These are phyloP conservation scores for Suillus spraguei DNA, from an alignment of 768 basidiomycete genomes.

Conservation along the genomic window DNA sequence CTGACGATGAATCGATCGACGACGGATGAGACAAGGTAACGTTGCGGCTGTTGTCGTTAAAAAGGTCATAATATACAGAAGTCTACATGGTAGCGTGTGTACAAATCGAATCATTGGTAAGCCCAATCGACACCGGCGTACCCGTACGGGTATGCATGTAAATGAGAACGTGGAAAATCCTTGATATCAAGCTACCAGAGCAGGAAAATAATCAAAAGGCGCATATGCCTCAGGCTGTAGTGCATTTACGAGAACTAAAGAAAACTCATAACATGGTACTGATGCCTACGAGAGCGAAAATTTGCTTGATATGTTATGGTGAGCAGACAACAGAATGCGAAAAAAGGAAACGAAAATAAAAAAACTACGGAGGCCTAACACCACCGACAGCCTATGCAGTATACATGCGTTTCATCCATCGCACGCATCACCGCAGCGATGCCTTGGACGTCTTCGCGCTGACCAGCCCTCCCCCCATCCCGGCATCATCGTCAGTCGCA, in stretches of 20 bases:
- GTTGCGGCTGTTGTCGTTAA: too few species aligned
- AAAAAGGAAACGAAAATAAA: neutral
- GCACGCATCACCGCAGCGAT: slow-evolving; percentile 16
- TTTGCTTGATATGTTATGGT: slow-evolving; percentile 6
- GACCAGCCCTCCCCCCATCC: slow-evolving; percentile 10
- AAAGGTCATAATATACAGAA: too few species aligned
- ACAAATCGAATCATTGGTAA: too few species aligned
- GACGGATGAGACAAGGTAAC: too few species aligned
- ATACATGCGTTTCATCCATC: neutral
- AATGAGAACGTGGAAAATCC: neutral
- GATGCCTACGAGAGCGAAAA: slow-evolving; percentile 2
- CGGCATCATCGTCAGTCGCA: slow-evolving; percentile 17
- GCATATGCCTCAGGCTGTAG: neutral
- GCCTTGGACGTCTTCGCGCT: slow-evolving; percentile 23
- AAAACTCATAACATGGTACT: slow-evolving; percentile 1
- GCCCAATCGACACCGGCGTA: too few species aligned
- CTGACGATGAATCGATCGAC: too few species aligned
- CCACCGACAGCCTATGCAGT: slow-evolving; percentile 7
- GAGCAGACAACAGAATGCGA: slow-evolving; percentile 6
- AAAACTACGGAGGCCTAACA: slow-evolving; percentile 5
- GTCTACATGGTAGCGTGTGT: too few species aligned
- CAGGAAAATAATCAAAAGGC: neutral
- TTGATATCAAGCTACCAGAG: slow-evolving; percentile 3
- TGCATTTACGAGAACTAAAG: neutral
- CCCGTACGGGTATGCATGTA: neutral